Percentiles rank a stretch among this genome's conserved stretches.
Evolutionary conservation across 2,329 filamentous ascomycete genomes (phyloP).

Genomic region (Cordyceps farinosa): DNA sequence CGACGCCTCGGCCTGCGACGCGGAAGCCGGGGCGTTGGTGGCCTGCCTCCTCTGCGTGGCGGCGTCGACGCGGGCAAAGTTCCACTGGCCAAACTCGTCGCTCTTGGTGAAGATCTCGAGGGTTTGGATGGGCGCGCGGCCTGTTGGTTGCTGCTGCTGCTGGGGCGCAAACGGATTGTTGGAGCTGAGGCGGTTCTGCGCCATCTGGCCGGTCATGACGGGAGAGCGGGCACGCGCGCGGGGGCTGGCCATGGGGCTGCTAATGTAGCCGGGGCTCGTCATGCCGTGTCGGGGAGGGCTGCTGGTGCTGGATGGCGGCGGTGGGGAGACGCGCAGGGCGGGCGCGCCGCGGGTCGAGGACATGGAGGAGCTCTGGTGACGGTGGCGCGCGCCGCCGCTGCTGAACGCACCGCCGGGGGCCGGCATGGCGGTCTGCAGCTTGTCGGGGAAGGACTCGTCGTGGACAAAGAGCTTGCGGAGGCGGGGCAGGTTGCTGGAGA

Average conservation of each 20-base stretch:
- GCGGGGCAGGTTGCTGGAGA: slow-evolving; percentile 69
- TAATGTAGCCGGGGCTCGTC: slow-evolving; percentile 24
- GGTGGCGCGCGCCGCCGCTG: slow-evolving; percentile 25
- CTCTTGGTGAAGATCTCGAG: slow-evolving; percentile 60
- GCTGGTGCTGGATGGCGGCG: not conserved
- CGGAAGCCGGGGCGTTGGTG: slow-evolving; percentile 18
- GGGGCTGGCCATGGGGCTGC: slow-evolving; percentile 17
- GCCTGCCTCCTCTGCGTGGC: slow-evolving; percentile 19
- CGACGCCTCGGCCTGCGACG: slow-evolving; percentile 23
- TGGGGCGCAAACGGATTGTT: slow-evolving; percentile 55
- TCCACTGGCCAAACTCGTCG: slow-evolving; percentile 57
- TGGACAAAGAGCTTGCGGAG: slow-evolving; percentile 79
- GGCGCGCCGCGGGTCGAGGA: slow-evolving; percentile 25
- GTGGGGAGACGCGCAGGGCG: slow-evolving; percentile 26
- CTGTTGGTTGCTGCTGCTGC: slow-evolving; percentile 21
- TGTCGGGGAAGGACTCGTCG: slow-evolving; percentile 77
- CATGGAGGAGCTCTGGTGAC: slow-evolving; percentile 31
- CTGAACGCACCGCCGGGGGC: slow-evolving; percentile 50
- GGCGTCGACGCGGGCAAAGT: slow-evolving; percentile 49
- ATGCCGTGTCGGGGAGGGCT: slow-evolving; percentile 14
- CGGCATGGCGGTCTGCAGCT: slow-evolving; percentile 65
- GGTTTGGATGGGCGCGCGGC: slow-evolving; percentile 45
- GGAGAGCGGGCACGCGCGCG: slow-evolving; percentile 22
- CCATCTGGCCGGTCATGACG: slow-evolving; percentile 19
- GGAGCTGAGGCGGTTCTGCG: slow-evolving; percentile 50